These are phyloP conservation scores for Ustilago lituana DNA, from an alignment of 1,284 basidiomycete species.

Conservation along the genomic window DNA sequence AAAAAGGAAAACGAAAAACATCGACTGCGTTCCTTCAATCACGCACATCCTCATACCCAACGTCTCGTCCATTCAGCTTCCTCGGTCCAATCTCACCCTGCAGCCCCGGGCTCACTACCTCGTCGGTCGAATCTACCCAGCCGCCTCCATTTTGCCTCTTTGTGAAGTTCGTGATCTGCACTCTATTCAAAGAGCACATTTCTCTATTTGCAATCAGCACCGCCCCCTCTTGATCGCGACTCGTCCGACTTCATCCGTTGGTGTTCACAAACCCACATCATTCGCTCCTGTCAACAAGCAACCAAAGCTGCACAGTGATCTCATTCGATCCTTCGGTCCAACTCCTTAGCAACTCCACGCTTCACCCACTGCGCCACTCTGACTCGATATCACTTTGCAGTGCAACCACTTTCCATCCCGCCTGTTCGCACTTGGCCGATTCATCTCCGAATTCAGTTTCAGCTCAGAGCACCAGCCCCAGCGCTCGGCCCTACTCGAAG, in stretches of 20 bases:
- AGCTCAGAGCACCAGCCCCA: too few species aligned
- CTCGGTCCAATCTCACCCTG: too few species aligned
- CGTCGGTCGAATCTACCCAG: neutral
- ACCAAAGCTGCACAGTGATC: conserved; percentile 1
- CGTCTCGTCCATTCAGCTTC: too few species aligned
- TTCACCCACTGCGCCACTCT: neutral
- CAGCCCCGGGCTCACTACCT: neutral
- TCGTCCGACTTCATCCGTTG: conserved; percentile 1
- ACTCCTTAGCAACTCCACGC: too few species aligned
- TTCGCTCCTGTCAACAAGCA: neutral
- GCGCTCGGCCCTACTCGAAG: too few species aligned
- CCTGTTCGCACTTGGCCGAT: neutral
- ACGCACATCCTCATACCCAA: too few species aligned
- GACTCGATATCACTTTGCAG: neutral
- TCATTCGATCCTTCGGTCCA: conserved; percentile 1
- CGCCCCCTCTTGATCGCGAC: neutral
- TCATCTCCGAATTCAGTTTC: too few species aligned
- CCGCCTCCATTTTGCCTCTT: too few species aligned
- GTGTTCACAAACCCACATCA: neutral
- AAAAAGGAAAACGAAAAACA: neutral
- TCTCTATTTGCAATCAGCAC: conserved; percentile 3
- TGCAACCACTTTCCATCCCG: neutral
- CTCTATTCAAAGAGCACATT: too few species aligned
- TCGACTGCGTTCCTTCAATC: too few species aligned
- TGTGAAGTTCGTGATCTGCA: too few species aligned